These are phyloP conservation scores for Leccinum subspadiceum DNA, from an alignment of 1,284 basidiomycete species.

Conservation along the genomic window DNA sequence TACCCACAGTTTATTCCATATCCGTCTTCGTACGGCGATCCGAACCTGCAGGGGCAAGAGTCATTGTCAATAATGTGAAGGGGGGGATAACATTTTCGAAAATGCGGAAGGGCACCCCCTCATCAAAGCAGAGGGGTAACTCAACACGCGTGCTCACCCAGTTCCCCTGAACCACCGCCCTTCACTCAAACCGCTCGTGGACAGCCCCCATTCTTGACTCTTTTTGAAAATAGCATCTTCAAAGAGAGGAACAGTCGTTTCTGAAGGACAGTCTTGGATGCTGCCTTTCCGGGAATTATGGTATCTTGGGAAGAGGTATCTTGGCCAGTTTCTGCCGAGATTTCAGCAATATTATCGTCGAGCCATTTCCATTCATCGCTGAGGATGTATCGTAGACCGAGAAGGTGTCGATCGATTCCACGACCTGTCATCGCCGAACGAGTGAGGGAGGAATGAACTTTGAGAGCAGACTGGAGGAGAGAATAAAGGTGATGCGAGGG, in stretches of 20 bases:
- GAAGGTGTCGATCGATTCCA: slow-evolving; percentile 90
- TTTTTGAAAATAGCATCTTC: slow-evolving; percentile 77
- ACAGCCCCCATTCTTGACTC: slow-evolving; percentile 88
- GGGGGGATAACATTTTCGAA: neutral
- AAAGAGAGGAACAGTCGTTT: slow-evolving; percentile 52
- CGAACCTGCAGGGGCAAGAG: slow-evolving; percentile 53
- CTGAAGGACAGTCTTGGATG: slow-evolving; percentile 6
- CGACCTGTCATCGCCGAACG: slow-evolving; percentile 80
- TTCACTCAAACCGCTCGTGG: slow-evolving; percentile 87
- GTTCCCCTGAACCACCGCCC: slow-evolving; percentile 90
- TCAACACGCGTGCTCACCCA: slow-evolving; percentile 50
- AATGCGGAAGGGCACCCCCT: neutral
- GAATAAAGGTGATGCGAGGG: slow-evolving; percentile 17
- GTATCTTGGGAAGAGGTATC: slow-evolving; percentile 9
- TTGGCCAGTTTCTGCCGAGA: neutral
- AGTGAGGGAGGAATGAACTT: slow-evolving; percentile 74
- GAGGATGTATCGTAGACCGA: slow-evolving; percentile 79
- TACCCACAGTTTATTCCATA: slow-evolving; percentile 90
- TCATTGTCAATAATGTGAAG: slow-evolving; percentile 8
- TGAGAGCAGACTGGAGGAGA: slow-evolving; percentile 63
- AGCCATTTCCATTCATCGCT: slow-evolving; percentile 36
- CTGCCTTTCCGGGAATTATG: slow-evolving; percentile 21
- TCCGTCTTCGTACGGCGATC: slow-evolving; percentile 76
- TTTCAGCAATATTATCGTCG: slow-evolving; percentile 12
- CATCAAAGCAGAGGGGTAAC: neutral